Percentiles rank a stretch among this genome's conserved stretches.
phyloP scores from a whole-genome alignment of 2,329 filamentous ascomycete genomes.

The Fusarium euwallaceae region DNA sequence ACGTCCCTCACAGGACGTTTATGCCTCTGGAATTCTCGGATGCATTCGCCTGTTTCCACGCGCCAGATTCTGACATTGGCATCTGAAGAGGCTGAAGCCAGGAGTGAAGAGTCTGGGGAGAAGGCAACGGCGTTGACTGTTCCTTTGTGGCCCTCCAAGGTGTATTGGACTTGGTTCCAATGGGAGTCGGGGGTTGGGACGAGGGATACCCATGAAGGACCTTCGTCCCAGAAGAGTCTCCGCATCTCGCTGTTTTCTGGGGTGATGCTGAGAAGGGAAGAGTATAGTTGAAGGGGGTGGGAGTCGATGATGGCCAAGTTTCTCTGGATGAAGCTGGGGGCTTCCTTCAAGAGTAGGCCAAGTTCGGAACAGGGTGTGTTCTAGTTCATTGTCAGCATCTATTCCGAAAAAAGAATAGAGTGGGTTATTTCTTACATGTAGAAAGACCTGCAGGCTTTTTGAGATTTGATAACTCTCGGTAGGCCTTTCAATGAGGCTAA shows the following conservation, averaged over 20 bases:
- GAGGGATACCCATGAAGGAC: neutral
- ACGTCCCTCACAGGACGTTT: neutral
- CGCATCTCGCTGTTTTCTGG: neutral
- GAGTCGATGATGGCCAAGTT: neutral
- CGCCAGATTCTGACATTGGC: neutral
- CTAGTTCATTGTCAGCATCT: neutral
- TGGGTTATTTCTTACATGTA: neutral
- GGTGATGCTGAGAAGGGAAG: neutral
- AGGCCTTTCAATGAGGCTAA: slow-evolving; percentile 48
- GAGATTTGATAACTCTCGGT: neutral
- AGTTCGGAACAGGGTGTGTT: neutral
- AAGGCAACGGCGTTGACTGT: neutral
- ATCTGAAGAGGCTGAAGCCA: neutral
- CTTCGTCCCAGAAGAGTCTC: neutral
- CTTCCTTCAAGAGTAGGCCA: neutral
- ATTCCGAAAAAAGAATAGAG: too few relatives aligned
- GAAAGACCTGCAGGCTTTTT: neutral
- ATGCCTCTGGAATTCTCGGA: neutral
- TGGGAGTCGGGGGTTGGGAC: neutral
- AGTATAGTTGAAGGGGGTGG: neutral
- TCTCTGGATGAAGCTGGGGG: slow-evolving; percentile 1
- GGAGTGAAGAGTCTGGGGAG: neutral
- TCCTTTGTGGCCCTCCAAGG: neutral
- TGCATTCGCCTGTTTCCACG: neutral
- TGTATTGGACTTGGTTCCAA: neutral